Evolutionary conservation across 768 basidiomycete genomes (phyloP), one percentile per base, ranked within the genome.

Genomic region (Agrocybe chaxingu): DNA sequence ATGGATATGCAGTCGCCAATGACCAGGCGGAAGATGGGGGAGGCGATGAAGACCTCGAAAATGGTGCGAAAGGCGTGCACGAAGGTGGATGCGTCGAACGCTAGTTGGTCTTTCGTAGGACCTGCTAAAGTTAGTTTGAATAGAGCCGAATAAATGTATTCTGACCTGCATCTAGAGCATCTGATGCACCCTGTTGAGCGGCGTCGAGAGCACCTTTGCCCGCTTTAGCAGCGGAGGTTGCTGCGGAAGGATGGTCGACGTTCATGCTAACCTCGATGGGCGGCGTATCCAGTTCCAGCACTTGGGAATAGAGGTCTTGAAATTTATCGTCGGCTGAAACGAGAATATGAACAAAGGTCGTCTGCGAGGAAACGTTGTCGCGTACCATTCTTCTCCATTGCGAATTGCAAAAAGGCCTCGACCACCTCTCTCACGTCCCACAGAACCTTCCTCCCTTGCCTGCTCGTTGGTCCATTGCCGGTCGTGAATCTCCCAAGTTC

Each of bases 361-460:
- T 5, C 4, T 50, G 31, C 7, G 33, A 9, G n/a, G 13, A 30
- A 35, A 6, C 10, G 5, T 38, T 42, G 34, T 16, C 10, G 51
- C 65, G 24, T 47, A 70, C 73, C 63, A 46, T 73, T 75, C 52
- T 73, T 72, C 50, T 73, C 70, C 51, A 68, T 52, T 0, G 67
- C 66, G 47, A 73, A 63, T 13, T 65, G 62, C 32, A 73, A 51
- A 18, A 62, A 8, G 11, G 70, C 64, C 51, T 72, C 62, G 5
- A 71, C 32, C 2, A 70, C 48, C 31, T 66, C 58, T 42, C 59
- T 56, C n/a, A 65, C 42, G 48, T 68, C 66, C 1, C 50, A 40
- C 2, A 71, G 30, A 10, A 71, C 58, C 37, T 63, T 58, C 32
- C 59, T 46, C n/a, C 69, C 68, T 19, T 58, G 58, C 37, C 53